phyloP scores from a whole-genome alignment of 805 yeast genomes.

The Metschnikowia cerradonensis region DNA sequence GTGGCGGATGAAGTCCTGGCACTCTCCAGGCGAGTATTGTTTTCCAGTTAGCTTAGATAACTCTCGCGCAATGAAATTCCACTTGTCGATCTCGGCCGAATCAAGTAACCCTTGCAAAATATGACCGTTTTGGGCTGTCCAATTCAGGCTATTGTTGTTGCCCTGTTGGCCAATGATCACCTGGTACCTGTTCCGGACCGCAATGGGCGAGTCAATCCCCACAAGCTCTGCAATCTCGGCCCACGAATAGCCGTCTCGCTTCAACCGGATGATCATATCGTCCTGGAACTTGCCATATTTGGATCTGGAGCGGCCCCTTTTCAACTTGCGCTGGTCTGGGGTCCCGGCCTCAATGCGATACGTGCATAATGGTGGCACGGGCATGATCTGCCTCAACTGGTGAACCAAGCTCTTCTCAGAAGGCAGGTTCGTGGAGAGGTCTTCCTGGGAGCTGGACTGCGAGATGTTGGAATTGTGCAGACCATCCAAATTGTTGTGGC shows the following conservation, averaged over 20 bases:
- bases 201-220: conserved; percentile 60
- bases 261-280: conserved; percentile 55
- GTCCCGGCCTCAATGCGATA: conserved; percentile 42
- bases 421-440: too few relatives aligned
- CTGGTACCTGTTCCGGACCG: conserved; percentile 76
- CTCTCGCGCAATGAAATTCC: conserved; percentile 53
- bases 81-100: conserved; percentile 22
- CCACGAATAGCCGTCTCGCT: conserved; percentile 65
- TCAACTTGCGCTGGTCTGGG: conserved; percentile 36
- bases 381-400: conserved; percentile 31
- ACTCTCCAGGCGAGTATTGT: conserved; percentile 47
- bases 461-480: not conserved
- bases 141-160: conserved; percentile 57
- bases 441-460: not conserved
- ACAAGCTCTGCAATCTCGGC: conserved; percentile 66
- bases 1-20: conserved; percentile 50
- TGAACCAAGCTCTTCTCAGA: conserved; percentile 17
- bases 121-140: conserved; percentile 50
- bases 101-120: conserved; percentile 47
- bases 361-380: conserved; percentile 48
- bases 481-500: not conserved
- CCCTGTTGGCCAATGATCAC: conserved; percentile 83
- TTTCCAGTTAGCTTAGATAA: conserved; percentile 53
- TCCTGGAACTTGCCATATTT: conserved; percentile 70
- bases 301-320: conserved; percentile 56